These are phyloP conservation scores for Malus orientalis DNA, from an alignment of 306 rosid species.

Conservation along the genomic window DNA sequence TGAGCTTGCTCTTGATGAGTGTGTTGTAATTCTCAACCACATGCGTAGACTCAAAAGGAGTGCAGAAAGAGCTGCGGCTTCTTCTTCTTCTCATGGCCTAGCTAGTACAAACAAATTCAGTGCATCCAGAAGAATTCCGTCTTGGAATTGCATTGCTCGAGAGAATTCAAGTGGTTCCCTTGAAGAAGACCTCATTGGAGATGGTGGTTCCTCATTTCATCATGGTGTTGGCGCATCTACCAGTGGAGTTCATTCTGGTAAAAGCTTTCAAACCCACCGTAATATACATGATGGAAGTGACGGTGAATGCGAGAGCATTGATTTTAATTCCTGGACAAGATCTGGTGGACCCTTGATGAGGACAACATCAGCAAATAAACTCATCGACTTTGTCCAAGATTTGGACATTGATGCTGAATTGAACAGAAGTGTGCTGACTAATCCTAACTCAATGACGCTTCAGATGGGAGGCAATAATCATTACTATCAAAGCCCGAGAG, in stretches of 20 bases:
- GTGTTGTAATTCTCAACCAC: slow-evolving; percentile 82
- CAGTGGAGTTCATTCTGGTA: slow-evolving; percentile 24
- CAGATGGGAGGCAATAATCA: slow-evolving; percentile 27
- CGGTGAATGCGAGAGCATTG: slow-evolving; percentile 63
- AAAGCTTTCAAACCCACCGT: slow-evolving; percentile 40
- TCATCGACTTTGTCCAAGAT: slow-evolving; percentile 69
- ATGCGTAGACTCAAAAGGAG: slow-evolving; percentile 77
- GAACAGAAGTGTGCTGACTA: slow-evolving; percentile 32
- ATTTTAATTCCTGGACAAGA: slow-evolving; percentile 67
- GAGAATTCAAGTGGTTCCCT: slow-evolving; percentile 90
- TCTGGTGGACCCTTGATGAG: slow-evolving; percentile 97
- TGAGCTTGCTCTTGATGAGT: slow-evolving; percentile 89
- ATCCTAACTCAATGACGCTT: slow-evolving; percentile 29
- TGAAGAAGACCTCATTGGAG: slow-evolving; percentile 57
- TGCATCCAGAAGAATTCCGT: slow-evolving; percentile 87
- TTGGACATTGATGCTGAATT: slow-evolving; percentile 55
- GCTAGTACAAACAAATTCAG: slow-evolving; percentile 45
- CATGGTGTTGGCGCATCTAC: slow-evolving; percentile 36
- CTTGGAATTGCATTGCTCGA: slow-evolving; percentile 95
- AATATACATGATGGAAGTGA: slow-evolving; percentile 64
- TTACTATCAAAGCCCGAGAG: slow-evolving; percentile 43
- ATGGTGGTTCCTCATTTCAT: slow-evolving; percentile 44
- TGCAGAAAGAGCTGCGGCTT: slow-evolving; percentile 69
- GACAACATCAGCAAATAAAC: slow-evolving; percentile 70
- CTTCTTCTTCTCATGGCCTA: slow-evolving; percentile 53